A percentile compares a stretch with the other conserved stretches of the same genome.
These are phyloP conservation scores for Mytilinidion resinicola DNA, from an alignment of 495 filamentous ascomycete genomes.

Conservation along the genomic window DNA sequence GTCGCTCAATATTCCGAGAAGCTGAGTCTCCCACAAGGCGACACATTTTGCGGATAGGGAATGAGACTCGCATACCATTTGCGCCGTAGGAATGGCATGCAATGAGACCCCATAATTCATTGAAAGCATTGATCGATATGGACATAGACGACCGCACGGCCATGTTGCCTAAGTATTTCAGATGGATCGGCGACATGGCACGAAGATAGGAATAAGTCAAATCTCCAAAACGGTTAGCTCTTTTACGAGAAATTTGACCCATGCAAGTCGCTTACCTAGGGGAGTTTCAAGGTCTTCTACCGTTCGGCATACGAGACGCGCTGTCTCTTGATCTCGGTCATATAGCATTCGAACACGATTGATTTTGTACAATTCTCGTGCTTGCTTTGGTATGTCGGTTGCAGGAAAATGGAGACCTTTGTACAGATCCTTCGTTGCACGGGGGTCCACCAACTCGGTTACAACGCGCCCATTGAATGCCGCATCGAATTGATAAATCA, in stretches of 20 bases:
- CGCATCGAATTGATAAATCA: constrained; percentile 90
- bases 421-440: constrained; percentile 77
- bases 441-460: constrained; percentile 75
- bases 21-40: constrained; percentile 82
- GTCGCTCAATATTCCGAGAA: constrained; percentile 80
- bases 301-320: constrained; percentile 76
- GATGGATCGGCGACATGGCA: constrained; percentile 83
- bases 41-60: constrained; percentile 91
- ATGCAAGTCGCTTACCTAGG: constrained; percentile 30
- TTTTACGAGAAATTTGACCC: too few species aligned
- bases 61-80: constrained; percentile 79
- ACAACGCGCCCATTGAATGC: constrained; percentile 80
- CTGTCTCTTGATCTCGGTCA: constrained; percentile 66
- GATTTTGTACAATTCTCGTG: constrained; percentile 71
- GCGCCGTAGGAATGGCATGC: constrained; percentile 78
- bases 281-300: constrained; percentile 69
- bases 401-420: constrained; percentile 88
- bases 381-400: constrained; percentile 84
- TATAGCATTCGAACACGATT: constrained; percentile 77
- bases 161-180: constrained; percentile 92
- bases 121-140: constrained; percentile 81
- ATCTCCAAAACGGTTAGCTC: constrained; percentile 39
- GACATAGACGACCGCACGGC: constrained; percentile 87
- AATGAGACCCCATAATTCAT: constrained; percentile 84
- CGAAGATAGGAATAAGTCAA: constrained; percentile 81